Evolutionary conservation across 2,329 filamentous ascomycete genomes (phyloP), one percentile per base, ranked within the genome.

Genomic region (Aspergillus spinulosporus): DNA sequence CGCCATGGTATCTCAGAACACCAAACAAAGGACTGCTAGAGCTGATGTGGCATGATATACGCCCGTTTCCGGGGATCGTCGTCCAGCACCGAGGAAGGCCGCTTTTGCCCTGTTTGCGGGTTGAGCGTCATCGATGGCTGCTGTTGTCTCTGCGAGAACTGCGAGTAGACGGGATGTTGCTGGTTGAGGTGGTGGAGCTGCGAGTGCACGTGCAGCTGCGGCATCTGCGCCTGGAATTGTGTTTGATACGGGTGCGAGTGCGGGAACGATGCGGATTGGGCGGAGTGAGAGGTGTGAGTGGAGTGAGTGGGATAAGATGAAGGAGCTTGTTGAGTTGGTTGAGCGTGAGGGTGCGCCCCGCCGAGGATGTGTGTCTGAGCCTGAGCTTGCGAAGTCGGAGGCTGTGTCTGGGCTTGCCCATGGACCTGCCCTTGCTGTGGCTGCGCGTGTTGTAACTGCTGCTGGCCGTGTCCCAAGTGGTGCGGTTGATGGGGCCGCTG

Each of bases 11-110:
- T 40, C 21, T 40, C 42, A 42, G 21, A 42, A 42, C 39, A 21
- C 39, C 39, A 40, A 14, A 40, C 5, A n/a, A 40, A 40, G 5
- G 14, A 31, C 15, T 11, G 21, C 36, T 63, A 62, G 56, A 58
- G 55, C 45, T 64, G 56, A 40, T 62, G 62, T 9, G 58, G 59
- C 55, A 64, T 61, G 8, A 64, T 57, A 37, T 59, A 64, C 28
- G 61, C 60, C 29, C 63, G 59, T 40, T 64, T 64, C 29, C 63
- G 61, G 2, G 63, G 63, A 31, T 64, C 63, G 11, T 64, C 62
- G 31, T 62, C 61, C 14, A 62, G 49, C 7, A 45, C 48, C 21
- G 59, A 49, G 2, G 55, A 42, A 1, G 56, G 51, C 15, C 63
- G 61, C 54, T 64, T 64, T 37, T 64, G 63, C 7, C 52, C 43